Evolutionary conservation across 768 basidiomycete species (phyloP).

Genomic region (Amylocystis lapponica): DNA sequence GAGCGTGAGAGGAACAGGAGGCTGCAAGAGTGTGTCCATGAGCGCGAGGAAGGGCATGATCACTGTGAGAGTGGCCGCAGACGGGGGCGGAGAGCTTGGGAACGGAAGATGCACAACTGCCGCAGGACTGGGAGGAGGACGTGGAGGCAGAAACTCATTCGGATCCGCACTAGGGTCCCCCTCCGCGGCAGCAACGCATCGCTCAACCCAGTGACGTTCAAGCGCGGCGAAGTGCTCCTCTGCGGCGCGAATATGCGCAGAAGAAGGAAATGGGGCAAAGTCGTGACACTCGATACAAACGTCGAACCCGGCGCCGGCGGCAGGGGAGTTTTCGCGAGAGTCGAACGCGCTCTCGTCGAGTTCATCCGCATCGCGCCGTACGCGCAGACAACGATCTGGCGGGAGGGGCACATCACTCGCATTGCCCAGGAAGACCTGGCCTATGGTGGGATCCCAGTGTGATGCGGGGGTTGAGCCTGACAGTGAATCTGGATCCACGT

Average conservation of each 20-base stretch:
- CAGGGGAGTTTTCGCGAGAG: slow-evolving; percentile 36
- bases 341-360: slow-evolving; percentile 30
- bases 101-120: slow-evolving; percentile 72
- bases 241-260: slow-evolving; percentile 60
- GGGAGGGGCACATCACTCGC: slow-evolving; percentile 63
- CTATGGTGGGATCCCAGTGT: slow-evolving; percentile 50
- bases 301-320: slow-evolving; percentile 63
- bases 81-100: slow-evolving; percentile 60
- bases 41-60: slow-evolving; percentile 63
- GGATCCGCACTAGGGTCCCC: slow-evolving; percentile 7
- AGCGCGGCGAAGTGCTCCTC: slow-evolving; percentile 69
- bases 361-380: slow-evolving; percentile 10
- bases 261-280: slow-evolving; percentile 65
- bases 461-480: slow-evolving; percentile 32
- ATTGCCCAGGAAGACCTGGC: slow-evolving; percentile 80
- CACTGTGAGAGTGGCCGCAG: slow-evolving; percentile 45
- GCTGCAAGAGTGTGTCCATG: slow-evolving; percentile 59
- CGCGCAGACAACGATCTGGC: slow-evolving; percentile 12
- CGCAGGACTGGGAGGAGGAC: slow-evolving; percentile 68
- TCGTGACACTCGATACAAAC: slow-evolving; percentile 89
- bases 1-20: slow-evolving; percentile 26
- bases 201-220: slow-evolving; percentile 61
- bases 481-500: slow-evolving; percentile 11
- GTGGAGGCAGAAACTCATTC: slow-evolving; percentile 35
- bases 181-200: slow-evolving; percentile 26